Conservation (phyloP, 2,329 filamentous ascomycete genomes). For the Tympanopsis confertula region DNA sequence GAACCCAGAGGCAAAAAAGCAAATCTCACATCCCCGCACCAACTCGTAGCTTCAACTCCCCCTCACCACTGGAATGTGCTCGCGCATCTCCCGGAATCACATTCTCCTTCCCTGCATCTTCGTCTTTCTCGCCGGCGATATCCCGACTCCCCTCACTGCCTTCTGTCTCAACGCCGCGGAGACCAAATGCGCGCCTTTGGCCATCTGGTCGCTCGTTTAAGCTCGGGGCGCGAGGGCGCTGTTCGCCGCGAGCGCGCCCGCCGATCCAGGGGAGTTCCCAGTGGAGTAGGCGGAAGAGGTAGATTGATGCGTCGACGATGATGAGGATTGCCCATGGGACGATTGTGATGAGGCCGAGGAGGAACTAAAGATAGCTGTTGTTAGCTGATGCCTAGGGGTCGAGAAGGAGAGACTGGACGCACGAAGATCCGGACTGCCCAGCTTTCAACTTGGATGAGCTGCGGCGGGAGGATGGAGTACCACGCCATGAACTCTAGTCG, state of each 20-base stretch:
- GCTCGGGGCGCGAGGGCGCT: neutral
- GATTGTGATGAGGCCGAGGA: neutral
- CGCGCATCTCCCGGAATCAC: too few species aligned
- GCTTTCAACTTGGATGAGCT: constrained; percentile 39
- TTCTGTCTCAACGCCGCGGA: constrained; percentile 14
- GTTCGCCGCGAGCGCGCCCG: neutral
- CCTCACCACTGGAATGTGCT: too few species aligned
- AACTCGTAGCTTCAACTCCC: too few species aligned
- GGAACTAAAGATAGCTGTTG: neutral
- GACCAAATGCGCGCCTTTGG: neutral
- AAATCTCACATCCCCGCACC: too few species aligned
- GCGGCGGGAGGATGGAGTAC: constrained; percentile 47
- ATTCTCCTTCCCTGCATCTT: too few species aligned
- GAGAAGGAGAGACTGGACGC: constrained; percentile 13
- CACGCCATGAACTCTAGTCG: constrained; percentile 35
- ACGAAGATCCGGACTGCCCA: constrained; percentile 50
- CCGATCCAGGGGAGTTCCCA: neutral
- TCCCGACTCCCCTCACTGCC: constrained; percentile 8
- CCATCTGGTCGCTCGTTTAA: neutral
- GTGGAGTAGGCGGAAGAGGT: neutral
- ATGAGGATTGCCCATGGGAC: neutral
- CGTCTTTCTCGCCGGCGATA: neutral
- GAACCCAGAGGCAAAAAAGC: too few species aligned
- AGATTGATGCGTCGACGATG: neutral
- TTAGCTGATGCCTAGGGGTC: neutral